A percentile compares a stretch with the other conserved stretches of the same genome.
phyloP scores from a whole-genome alignment of 2,329 filamentous ascomycete genomes.

The Microascus cirrosus region DNA sequence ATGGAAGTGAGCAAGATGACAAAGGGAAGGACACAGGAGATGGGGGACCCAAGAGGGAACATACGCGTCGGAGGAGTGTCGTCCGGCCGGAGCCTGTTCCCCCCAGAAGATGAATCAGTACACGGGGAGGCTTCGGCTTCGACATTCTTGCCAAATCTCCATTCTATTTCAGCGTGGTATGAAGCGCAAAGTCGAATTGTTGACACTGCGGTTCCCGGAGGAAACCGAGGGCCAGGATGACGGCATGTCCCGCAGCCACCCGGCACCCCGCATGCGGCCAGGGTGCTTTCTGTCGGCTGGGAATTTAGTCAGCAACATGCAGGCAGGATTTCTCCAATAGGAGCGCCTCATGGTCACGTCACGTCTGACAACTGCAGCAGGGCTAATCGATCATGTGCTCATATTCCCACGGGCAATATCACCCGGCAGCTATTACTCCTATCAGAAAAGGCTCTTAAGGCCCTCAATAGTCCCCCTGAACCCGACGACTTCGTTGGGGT shows the following conservation, averaged over 20 bases:
- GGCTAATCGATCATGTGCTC: too few species aligned
- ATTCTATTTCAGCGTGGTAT: not conserved
- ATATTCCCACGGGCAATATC: not conserved
- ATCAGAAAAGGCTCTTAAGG: constrained; percentile 9
- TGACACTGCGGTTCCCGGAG: too few species aligned
- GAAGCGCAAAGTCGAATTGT: not conserved
- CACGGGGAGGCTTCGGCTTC: not conserved
- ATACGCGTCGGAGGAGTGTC: not conserved
- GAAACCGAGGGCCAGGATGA: too few species aligned
- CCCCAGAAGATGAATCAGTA: not conserved
- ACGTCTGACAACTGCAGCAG: too few species aligned
- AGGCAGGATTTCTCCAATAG: too few species aligned
- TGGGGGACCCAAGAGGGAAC: not conserved
- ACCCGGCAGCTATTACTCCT: not conserved
- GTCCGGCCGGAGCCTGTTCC: not conserved
- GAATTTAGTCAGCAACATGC: too few species aligned
- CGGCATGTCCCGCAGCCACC: too few species aligned
- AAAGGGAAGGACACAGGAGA: not conserved
- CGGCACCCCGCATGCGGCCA: too few species aligned
- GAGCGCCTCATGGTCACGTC: too few species aligned
- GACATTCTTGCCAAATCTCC: not conserved
- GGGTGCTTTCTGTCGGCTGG: too few species aligned
- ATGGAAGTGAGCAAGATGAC: not conserved
- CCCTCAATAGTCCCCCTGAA: constrained; percentile 10
- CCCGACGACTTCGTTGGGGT: constrained; percentile 10